Evolutionary conservation across 108 stramenopile genomes (phyloP).

Genomic region (Nitzschia putrida): DNA sequence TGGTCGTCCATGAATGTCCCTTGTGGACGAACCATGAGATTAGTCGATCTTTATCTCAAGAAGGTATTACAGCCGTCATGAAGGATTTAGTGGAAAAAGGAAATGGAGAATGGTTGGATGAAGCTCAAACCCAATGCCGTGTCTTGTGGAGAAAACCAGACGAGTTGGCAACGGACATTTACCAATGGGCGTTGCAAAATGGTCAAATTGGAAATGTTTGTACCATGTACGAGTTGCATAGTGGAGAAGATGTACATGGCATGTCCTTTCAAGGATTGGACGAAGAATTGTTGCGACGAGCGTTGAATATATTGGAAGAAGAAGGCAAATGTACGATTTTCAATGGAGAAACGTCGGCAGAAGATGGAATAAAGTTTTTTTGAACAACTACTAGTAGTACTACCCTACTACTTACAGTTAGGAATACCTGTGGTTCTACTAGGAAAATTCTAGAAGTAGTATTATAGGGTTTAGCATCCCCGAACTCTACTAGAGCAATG

Average conservation of each 20-base stretch:
- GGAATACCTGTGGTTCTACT: too few relatives aligned
- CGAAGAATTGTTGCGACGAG: slow-evolving; percentile 80
- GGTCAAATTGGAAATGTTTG: slow-evolving; percentile 77
- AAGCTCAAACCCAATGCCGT: slow-evolving; percentile 63
- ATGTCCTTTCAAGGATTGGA: slow-evolving; percentile 87
- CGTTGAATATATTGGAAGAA: slow-evolving; percentile 71
- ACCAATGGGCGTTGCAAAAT: slow-evolving; percentile 75
- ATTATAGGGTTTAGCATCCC: too few relatives aligned
- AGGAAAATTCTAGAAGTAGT: too few relatives aligned
- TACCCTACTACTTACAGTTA: too few relatives aligned
- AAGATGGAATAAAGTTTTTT: slow-evolving; percentile 90
- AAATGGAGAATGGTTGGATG: slow-evolving; percentile 86
- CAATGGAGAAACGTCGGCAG: slow-evolving; percentile 77
- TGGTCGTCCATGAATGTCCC: slow-evolving; percentile 84
- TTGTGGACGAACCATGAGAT: slow-evolving; percentile 81
- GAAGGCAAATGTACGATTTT: slow-evolving; percentile 82
- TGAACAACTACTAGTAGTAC: too few relatives aligned
- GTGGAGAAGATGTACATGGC: slow-evolving; percentile 88
- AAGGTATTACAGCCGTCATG: slow-evolving; percentile 56
- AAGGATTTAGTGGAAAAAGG: slow-evolving; percentile 70
- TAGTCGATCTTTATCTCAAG: slow-evolving; percentile 52
- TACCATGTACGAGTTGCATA: slow-evolving; percentile 85
- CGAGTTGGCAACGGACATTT: slow-evolving; percentile 84
- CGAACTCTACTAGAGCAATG: too few relatives aligned
- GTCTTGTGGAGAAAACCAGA: slow-evolving; percentile 87